Percentiles rank a stretch among this genome's conserved stretches.
These are phyloP conservation scores for Iberis pinnata DNA, from an alignment of 345 rosid genomes.

Conservation along the genomic window DNA sequence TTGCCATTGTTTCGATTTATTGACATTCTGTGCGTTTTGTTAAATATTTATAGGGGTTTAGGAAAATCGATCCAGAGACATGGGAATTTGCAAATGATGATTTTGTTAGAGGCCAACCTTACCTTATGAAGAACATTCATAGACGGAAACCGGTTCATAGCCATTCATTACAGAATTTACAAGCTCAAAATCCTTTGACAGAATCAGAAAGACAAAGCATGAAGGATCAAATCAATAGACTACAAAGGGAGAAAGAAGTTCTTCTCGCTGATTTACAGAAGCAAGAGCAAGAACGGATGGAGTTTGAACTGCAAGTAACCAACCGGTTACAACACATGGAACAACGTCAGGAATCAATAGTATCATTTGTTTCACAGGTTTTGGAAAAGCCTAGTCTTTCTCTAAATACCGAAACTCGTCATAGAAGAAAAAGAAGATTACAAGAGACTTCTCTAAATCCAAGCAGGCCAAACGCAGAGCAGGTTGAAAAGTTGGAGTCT, in stretches of 20 bases:
- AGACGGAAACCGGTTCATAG: slow-evolving; percentile 91
- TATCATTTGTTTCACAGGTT: slow-evolving; percentile 42
- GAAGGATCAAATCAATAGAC: slow-evolving; percentile 56
- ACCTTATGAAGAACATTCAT: slow-evolving; percentile 77
- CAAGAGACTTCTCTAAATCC: slow-evolving; percentile 34
- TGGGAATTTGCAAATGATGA: slow-evolving; percentile 95
- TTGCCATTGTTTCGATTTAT: neutral
- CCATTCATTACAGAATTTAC: slow-evolving; percentile 60
- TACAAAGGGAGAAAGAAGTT: slow-evolving; percentile 45
- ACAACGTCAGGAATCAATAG: slow-evolving; percentile 46
- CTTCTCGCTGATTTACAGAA: slow-evolving; percentile 48
- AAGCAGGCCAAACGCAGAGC: slow-evolving; percentile 25
- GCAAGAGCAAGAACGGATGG: slow-evolving; percentile 52
- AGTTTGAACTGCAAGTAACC: slow-evolving; percentile 47
- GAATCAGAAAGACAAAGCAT: slow-evolving; percentile 61
- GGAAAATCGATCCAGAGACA: slow-evolving; percentile 71
- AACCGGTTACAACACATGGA: slow-evolving; percentile 54
- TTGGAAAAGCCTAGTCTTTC: slow-evolving; percentile 61
- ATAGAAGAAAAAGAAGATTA: slow-evolving; percentile 62
- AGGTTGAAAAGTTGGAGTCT: slow-evolving; percentile 52
- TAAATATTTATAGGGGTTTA: slow-evolving; percentile 73
- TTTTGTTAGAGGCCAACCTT: slow-evolving; percentile 64
- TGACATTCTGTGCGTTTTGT: neutral
- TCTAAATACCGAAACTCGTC: slow-evolving; percentile 43
- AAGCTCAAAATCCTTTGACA: slow-evolving; percentile 47